Evolutionary conservation across 352 stramenopile genomes (phyloP).

Genomic region (Halophytophthora polymorphica): DNA sequence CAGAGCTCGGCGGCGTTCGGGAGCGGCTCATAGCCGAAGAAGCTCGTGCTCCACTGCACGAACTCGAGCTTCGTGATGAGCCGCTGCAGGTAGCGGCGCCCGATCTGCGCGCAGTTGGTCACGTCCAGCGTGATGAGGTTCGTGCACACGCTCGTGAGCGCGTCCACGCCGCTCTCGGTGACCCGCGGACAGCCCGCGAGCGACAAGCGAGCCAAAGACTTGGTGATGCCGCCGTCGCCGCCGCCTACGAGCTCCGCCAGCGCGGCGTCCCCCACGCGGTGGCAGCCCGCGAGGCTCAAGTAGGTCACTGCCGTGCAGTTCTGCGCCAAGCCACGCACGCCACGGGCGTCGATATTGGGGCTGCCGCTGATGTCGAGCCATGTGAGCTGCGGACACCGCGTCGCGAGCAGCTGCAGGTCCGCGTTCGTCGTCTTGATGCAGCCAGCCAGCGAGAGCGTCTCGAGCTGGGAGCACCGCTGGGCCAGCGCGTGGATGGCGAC

Average conservation of each 20-base stretch:
- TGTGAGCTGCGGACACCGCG: conserved; percentile 45
- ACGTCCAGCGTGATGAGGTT: conserved; percentile 87
- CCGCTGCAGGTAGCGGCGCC: conserved; percentile 66
- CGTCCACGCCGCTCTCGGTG: conserved; percentile 65
- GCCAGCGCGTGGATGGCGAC: conserved; percentile 71
- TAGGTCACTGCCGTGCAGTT: conserved; percentile 52
- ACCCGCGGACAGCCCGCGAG: conserved; percentile 70
- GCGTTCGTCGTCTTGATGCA: conserved; percentile 80
- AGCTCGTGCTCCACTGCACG: conserved; percentile 77
- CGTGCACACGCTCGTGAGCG: conserved; percentile 51
- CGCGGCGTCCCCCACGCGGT: conserved; percentile 69
- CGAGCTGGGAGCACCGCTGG: conserved; percentile 58
- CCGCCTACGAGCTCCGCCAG: conserved; percentile 38
- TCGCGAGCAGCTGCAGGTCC: conserved; percentile 57
- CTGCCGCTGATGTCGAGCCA: conserved; percentile 87
- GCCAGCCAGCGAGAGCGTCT: conserved; percentile 78
- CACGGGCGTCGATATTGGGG: conserved; percentile 52
- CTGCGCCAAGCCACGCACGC: conserved; percentile 59
- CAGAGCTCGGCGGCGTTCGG: conserved; percentile 79
- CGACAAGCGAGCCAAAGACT: conserved; percentile 45
- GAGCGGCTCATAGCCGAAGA: conserved; percentile 84
- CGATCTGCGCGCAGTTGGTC: conserved; percentile 69
- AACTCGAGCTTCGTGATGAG: conserved; percentile 75
- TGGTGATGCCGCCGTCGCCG: conserved; percentile 18
- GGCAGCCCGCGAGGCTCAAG: conserved; percentile 79